Percentiles rank a stretch among this genome's conserved stretches.
phyloP scores from a whole-genome alignment of 257 asterid genomes.

The Mitragyna speciosa region DNA sequence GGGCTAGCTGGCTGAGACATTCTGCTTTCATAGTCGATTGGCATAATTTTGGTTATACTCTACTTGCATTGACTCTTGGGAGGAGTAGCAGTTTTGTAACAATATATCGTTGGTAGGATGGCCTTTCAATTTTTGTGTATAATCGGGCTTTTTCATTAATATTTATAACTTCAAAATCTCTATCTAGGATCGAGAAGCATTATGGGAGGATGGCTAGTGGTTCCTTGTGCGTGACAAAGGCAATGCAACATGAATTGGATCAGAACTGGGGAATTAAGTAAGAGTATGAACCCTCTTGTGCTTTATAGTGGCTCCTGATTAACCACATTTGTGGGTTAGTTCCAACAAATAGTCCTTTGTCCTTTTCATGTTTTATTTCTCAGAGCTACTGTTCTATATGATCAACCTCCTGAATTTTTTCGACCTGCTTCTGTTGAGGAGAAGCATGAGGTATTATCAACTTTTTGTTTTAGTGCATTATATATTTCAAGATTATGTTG shows the following conservation, averaged over 20 bases:
- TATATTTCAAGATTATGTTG: constrained; percentile 27
- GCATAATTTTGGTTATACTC: constrained; percentile 95
- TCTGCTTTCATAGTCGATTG: constrained; percentile 81
- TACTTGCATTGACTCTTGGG: constrained; percentile 83
- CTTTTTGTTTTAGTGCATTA: constrained; percentile 8
- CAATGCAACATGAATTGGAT: constrained; percentile 96
- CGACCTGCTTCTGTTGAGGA: constrained; percentile 71
- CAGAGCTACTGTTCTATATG: constrained; percentile 91
- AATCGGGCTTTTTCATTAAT: constrained; percentile 12
- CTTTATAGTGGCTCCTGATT: constrained; percentile 11
- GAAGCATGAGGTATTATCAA: constrained; percentile 70
- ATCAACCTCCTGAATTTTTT: constrained; percentile 95
- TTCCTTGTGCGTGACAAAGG: constrained; percentile 90
- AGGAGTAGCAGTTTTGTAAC: constrained; percentile 74
- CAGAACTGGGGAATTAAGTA: constrained; percentile 93
- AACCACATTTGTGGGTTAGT: constrained; percentile 6
- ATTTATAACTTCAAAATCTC: constrained; percentile 18
- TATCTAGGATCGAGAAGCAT: constrained; percentile 83
- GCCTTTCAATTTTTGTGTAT: constrained; percentile 12
- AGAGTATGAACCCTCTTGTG: constrained; percentile 27
- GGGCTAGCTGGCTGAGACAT: constrained; percentile 79
- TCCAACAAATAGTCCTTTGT: constrained; percentile 12
- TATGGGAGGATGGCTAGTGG: constrained; percentile 89
- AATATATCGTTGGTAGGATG: constrained; percentile 66
- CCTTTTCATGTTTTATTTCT: constrained; percentile 19